Base-by-base conservation (phyloP, 2,329 filamentous ascomycete genomes). In the Xylariaceae sp. region DNA sequence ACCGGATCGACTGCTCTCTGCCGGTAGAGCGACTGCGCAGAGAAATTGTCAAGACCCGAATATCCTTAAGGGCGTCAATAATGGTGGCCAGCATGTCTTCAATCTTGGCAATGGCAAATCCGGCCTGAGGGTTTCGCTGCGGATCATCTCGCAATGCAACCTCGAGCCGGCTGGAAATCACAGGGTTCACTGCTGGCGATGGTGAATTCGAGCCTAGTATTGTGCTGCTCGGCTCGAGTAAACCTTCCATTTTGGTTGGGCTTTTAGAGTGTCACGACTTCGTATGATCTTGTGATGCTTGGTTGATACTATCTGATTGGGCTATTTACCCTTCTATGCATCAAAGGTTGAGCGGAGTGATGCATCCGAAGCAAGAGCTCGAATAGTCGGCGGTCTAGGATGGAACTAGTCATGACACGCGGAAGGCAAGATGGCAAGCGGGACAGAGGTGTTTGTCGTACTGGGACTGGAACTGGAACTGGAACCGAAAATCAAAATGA, bases 81-180 rank as follows among this genome's bases (percentile, higher is more conserved):
- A 86, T 77, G 0, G 64, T 64, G 50, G 81, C 77, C 13, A 86
- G 74, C 18, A 86, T 77, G 4, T 72, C 69, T 63, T 86, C 83
- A 35, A 87, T 82, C 49, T 76, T 79, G 36, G 73, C 66, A 42
- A 61, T 60, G 21, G 47, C 33, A 21, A 11, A 4, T 1, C 52
- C 52, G 5, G 44, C 46, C 18, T 41, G 47, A 18, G 43, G 43
- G 37, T 45, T 55, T n/a, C 24, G 46, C 24, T 42, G 30, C 5
- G 37, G 24, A n/a, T 49, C 51, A 37, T 30, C 41, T 21, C 23
- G 24, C 9, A 35, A 20, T 15, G 40, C n/a, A 15, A 30, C 4
- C 7, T 33, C 24, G 26, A 15, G 35, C 21, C 26, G 20, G 6
- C 11, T 15, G 16, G 47, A n/a, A 23, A 32, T 32, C 26, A 40